A percentile compares a stretch with the other conserved stretches of the same genome.
Evolutionary conservation across 2,329 filamentous ascomycete genomes (phyloP).

Genomic region (Epichloe gansuensis): DNA sequence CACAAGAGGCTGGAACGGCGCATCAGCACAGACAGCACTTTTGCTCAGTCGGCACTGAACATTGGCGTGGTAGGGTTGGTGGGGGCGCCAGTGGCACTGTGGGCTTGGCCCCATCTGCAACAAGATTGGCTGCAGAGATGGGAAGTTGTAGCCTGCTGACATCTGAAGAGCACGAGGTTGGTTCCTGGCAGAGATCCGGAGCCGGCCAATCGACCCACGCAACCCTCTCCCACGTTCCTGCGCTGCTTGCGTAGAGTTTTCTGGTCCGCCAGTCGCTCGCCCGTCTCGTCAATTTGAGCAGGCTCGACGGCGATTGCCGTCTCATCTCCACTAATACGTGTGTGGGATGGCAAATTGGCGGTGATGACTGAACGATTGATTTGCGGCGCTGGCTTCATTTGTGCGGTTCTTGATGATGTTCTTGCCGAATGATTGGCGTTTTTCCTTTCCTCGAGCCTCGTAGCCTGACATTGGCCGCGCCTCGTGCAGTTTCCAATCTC

Average conservation of each 20-base stretch:
- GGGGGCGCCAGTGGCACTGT: slow-evolving; percentile 1
- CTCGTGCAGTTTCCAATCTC: background rate
- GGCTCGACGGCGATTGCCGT: background rate
- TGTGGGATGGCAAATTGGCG: background rate
- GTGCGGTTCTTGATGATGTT: background rate
- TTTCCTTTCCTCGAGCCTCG: background rate
- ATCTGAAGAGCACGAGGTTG: slow-evolving; percentile 4
- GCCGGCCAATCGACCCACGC: slow-evolving; percentile 3
- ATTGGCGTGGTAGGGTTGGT: background rate
- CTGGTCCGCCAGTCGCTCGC: background rate
- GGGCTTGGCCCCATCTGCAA: background rate
- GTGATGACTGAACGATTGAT: too few relatives aligned
- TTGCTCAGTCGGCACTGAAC: background rate
- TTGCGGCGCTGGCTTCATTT: too few relatives aligned
- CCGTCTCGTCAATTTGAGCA: background rate
- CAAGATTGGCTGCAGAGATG: background rate
- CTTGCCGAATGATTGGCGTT: background rate
- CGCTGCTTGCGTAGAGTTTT: background rate
- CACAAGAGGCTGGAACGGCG: background rate
- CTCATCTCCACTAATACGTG: background rate
- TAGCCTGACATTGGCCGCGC: background rate
- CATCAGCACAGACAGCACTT: background rate
- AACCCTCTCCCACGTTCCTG: background rate
- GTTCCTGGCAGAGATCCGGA: slow-evolving; percentile 4
- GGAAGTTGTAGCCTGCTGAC: background rate